These are phyloP conservation scores for Ophiostoma sp. DNA, from an alignment of 2,329 filamentous ascomycete species.

Conservation along the genomic window DNA sequence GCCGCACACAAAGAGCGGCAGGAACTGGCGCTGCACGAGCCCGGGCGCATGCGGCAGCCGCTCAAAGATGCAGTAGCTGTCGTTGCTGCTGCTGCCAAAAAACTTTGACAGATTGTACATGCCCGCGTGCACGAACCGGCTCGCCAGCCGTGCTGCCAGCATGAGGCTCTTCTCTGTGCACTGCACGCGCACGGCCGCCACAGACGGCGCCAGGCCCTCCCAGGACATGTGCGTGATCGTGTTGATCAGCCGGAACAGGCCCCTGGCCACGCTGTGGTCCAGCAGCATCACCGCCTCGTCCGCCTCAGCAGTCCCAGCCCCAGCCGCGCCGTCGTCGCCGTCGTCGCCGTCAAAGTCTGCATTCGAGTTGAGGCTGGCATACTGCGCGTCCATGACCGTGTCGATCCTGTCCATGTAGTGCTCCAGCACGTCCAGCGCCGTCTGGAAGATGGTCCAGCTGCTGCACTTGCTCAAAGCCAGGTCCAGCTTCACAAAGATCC, in stretches of 20 bases:
- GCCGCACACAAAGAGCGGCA: conserved; percentile 48
- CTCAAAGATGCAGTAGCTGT: conserved; percentile 48
- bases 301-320: conserved; percentile 33
- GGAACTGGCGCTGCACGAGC: conserved; percentile 41
- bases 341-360: conserved; percentile 30
- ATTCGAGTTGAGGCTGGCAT: conserved; percentile 34
- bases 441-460: conserved; percentile 46
- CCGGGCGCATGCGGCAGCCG: conserved; percentile 38
- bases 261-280: conserved; percentile 45
- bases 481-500: conserved; percentile 47
- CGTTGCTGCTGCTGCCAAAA: conserved; percentile 40
- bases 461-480: conserved; percentile 38
- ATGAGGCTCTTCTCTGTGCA: conserved; percentile 44
- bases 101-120: conserved; percentile 43
- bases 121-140: conserved; percentile 37
- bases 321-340: conserved; percentile 25
- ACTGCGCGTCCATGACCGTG: conserved; percentile 38
- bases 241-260: conserved; percentile 43
- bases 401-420: conserved; percentile 45
- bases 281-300: conserved; percentile 49
- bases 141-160: conserved; percentile 44
- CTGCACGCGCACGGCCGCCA: conserved; percentile 8
- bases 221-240: conserved; percentile 20
- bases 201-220: conserved; percentile 10
- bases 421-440: conserved; percentile 44